phyloP scores from a whole-genome alignment of 371 early-diverging fungal species.

The Blastocladiella emersonii region DNA sequence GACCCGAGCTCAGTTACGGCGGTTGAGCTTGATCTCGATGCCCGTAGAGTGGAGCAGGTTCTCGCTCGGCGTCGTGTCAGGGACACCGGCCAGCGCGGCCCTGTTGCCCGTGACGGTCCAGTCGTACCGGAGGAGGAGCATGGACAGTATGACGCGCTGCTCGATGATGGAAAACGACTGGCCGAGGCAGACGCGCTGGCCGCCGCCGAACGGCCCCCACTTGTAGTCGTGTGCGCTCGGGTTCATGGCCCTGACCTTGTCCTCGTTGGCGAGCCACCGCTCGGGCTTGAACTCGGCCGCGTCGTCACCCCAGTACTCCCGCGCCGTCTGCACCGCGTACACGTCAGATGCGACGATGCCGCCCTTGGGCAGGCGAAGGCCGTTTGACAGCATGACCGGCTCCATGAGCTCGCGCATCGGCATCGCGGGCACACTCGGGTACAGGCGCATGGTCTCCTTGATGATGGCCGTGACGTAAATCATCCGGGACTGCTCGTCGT shows the following conservation, averaged over 20 bases:
- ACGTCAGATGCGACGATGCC: too few species aligned
- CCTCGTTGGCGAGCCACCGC: constrained; percentile 26
- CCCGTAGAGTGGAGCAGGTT: background rate
- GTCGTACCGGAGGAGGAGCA: constrained; percentile 1
- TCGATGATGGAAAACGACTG: constrained; percentile 1
- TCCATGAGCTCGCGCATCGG: background rate
- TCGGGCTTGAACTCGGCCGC: constrained; percentile 43
- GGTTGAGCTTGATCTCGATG: background rate
- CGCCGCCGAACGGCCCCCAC: constrained; percentile 1
- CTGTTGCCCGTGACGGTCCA: constrained; percentile 1
- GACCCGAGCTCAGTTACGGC: constrained; percentile 1
- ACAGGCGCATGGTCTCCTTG: constrained; percentile 9
- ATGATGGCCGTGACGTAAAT: constrained; percentile 6
- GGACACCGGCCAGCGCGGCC: background rate
- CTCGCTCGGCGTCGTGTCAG: background rate
- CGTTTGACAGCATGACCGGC: too few species aligned
- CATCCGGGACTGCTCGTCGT: constrained; percentile 8
- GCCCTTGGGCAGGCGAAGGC: too few species aligned
- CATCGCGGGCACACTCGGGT: background rate
- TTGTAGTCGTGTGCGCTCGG: background rate
- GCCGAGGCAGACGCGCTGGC: background rate
- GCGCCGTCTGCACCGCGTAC: constrained; percentile 34
- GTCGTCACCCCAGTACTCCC: constrained; percentile 45
- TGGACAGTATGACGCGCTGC: constrained; percentile 3
- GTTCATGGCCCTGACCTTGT: background rate